Percentiles rank a stretch among this genome's conserved stretches.
Evolutionary conservation across 768 basidiomycete genomes (phyloP).

Genomic region (Naganishia kalamii): DNA sequence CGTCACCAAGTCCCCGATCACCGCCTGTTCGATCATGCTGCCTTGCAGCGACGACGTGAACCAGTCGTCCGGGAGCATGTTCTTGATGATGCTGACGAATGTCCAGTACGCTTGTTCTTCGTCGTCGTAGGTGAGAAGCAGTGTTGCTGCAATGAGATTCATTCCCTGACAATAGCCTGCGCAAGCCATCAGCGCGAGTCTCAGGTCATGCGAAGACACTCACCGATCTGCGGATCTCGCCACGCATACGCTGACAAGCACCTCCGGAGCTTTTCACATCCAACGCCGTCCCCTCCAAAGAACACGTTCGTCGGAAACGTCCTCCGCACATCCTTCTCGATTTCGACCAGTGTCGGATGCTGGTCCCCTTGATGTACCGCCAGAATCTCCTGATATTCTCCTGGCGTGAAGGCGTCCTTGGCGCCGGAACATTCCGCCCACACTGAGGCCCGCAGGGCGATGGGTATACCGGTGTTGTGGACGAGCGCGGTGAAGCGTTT

Average conservation of each 20-base stretch:
- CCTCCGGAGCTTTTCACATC: conserved; percentile 81
- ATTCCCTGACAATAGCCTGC: conserved; percentile 43
- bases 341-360: conserved; percentile 56
- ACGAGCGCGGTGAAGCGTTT: conserved; percentile 73
- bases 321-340: conserved; percentile 83
- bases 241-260: conserved; percentile 88
- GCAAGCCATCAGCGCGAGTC: not conserved
- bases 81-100: conserved; percentile 78
- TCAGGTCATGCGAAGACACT: conserved; percentile 50
- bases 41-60: conserved; percentile 87
- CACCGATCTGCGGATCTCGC: conserved; percentile 90
- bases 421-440: conserved; percentile 94
- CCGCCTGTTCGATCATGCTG: conserved; percentile 86
- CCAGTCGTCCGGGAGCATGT: conserved; percentile 82
- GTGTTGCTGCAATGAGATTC: conserved; percentile 90
- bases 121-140: conserved; percentile 83
- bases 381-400: conserved; percentile 79
- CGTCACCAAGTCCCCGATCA: conserved; percentile 78
- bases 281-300: conserved; percentile 93
- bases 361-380: conserved; percentile 46
- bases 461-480: conserved; percentile 70
- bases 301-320: conserved; percentile 90
- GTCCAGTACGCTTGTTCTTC: conserved; percentile 99
- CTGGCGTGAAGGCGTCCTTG: conserved; percentile 84
- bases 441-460: conserved; percentile 76